Percentiles rank a stretch among this genome's conserved stretches.
Conservation (phyloP, 768 basidiomycete genomes). For the Porphyrellus cyaneotinctus region DNA sequence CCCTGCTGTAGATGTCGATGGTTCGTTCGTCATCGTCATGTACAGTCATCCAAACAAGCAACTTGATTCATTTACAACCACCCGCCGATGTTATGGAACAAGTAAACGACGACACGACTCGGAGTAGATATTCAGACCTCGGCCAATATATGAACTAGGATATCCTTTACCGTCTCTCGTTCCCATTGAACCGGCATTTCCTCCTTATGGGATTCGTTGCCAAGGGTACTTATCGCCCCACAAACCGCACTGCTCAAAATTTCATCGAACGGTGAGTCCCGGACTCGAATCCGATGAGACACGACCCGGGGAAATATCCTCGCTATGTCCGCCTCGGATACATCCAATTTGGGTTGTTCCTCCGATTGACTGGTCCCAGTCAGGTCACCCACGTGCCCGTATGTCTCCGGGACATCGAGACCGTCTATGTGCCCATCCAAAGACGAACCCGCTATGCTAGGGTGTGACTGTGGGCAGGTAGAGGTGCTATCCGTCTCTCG, state of each 20-base stretch:
- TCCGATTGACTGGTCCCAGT: constrained; percentile 12
- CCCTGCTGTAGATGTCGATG: constrained; percentile 40
- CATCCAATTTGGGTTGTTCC: constrained; percentile 41
- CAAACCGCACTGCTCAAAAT: constrained; percentile 59
- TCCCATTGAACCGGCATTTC: constrained; percentile 32
- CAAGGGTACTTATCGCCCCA: constrained; percentile 40
- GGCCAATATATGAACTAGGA: constrained; percentile 54
- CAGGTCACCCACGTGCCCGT: background rate
- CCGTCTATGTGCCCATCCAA: constrained; percentile 22
- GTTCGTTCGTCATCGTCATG: constrained; percentile 37
- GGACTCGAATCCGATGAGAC: constrained; percentile 68
- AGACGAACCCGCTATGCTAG: constrained; percentile 17
- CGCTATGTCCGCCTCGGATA: constrained; percentile 72
- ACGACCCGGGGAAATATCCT: constrained; percentile 69
- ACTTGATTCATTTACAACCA: background rate
- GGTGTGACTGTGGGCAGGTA: constrained; percentile 15
- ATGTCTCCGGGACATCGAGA: constrained; percentile 12
- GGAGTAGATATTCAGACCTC: constrained; percentile 37
- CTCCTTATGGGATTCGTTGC: constrained; percentile 15
- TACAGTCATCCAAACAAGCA: constrained; percentile 5
- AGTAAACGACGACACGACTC: background rate
- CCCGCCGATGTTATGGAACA: too few relatives aligned
- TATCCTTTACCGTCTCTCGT: constrained; percentile 58
- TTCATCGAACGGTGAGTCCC: constrained; percentile 68
- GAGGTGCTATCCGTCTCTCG: constrained; percentile 20